Base-by-base conservation (phyloP, 768 basidiomycete species). In the Leccinellum luteum region DNA sequence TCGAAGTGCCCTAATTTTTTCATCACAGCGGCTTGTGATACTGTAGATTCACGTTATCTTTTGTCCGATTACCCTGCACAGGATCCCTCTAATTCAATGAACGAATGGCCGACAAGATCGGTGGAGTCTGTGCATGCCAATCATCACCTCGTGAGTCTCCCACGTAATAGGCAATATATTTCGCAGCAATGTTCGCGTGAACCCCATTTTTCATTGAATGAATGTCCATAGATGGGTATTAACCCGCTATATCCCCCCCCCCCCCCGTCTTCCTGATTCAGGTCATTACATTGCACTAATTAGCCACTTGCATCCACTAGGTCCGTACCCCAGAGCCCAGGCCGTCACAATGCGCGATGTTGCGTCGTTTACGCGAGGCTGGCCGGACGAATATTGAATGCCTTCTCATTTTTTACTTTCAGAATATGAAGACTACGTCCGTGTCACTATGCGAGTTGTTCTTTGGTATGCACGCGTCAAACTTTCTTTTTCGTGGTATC, bases 51-150 rank as follows among this genome's bases (percentile, higher is more conserved):
- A n/a, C n/a, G n/a, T 30, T 28, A 27, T 27, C 13, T 12, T 15
- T 50, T 21, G 49, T 47, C 51, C 44, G 35, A 31, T 10, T 25
- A 15, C 48, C 17, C 6, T 17, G 28, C 54, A 23, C 51, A 53
- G 32, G 31, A 28, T 48, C 0, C 27, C 32, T 41, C 34, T 10
- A 27, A 23, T 25, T 44, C 45, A 4, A 27, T 32, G 15, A 43
- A 41, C n/a, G 17, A 50, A 27, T 48, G 7, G 6, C 64, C 55
- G 66, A 60, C 19, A 23, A 3, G 21, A 1, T 43, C 67, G 54
- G 60, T 45, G 57, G 53, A 41, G 30, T 32, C 25, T 17, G 10
- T 1, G 5, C 35, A 8, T 56, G 38, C 52, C 66, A 62, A 56
- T 41, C 56, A 30, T 25, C 27, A 38, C 1, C 25, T 17, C 1